Evolutionary conservation across 2,329 filamentous ascomycete genomes (phyloP), one percentile per base, ranked within the genome.

Genomic region (Amylocarpus encephaloides): DNA sequence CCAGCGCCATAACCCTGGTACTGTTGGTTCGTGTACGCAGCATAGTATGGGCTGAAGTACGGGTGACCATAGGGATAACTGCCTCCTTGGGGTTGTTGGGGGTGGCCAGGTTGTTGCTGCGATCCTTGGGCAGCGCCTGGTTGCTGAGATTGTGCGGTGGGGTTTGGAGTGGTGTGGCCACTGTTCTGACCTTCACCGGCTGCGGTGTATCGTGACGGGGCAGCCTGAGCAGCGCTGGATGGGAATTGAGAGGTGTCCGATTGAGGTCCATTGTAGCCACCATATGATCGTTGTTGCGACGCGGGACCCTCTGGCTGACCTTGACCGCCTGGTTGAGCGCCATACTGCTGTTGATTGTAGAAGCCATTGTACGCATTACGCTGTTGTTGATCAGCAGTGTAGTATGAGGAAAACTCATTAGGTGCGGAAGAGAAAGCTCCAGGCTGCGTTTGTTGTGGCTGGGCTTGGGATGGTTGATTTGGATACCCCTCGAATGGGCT

Each of bases 131-230:
- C 74, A 54, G 71, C 68, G 7, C 66, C 66, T 53, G 70, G 68
- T 43, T 76, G 76, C 54, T 77, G 73, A 46, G 70, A 73, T 52
- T 76, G 76, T 52, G 80, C 68, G 36, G 84, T 77, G 26, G 91
- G 90, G 71, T 94, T 93, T 33, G 92, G 91, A 2, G 91, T 96
- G 62, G 86, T 92, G 68, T 93, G 86, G 40, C 90, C 92, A 66
- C 89, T 95, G 72, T 85, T 89, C 63, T 90, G 87, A 54, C 80
- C 78, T 49, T 95, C 89, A 55, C 81, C 75, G 53, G 76, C 71
- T 29, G 74, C 70, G 42, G 72, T 73, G 57, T 83, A 84, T 47
- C 82, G 78, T 4, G 80, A 77, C 57, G 76, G 77, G 66, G 71
- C 49, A 46, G 83, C 73, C 43, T 71, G 78, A 63, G 84, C 85